Evolutionary conservation across 345 rosid species (phyloP).

Genomic region (Syzygium aromaticum): DNA sequence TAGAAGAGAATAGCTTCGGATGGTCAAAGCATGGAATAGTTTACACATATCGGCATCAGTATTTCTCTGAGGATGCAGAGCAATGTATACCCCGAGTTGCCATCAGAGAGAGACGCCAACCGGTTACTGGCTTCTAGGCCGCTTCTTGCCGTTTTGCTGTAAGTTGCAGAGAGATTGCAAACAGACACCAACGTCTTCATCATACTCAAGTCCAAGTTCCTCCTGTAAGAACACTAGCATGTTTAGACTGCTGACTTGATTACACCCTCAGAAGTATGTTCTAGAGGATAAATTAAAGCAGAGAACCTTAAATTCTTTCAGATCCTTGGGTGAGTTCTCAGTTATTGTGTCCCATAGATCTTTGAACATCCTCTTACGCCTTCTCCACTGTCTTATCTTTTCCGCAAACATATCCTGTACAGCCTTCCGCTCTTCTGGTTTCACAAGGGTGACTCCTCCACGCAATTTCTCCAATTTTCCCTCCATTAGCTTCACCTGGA

Average conservation of each 20-base stretch:
- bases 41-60: neutral
- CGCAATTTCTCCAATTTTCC: conserved; percentile 59
- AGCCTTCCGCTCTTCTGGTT: conserved; percentile 69
- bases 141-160: conserved; percentile 50
- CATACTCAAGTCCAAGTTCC: conserved; percentile 85
- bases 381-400: conserved; percentile 73
- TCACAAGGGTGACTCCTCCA: conserved; percentile 66
- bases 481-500: conserved; percentile 72
- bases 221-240: conserved; percentile 39
- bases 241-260: conserved; percentile 1
- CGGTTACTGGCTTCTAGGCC: conserved; percentile 30
- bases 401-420: conserved; percentile 50
- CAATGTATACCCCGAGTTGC: neutral
- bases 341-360: conserved; percentile 89
- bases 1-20: neutral
- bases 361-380: conserved; percentile 88
- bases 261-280: neutral
- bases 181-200: conserved; percentile 72
- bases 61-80: neutral
- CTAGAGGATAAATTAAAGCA: neutral
- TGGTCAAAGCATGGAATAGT: neutral
- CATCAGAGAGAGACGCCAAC: neutral
- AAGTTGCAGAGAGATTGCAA: conserved; percentile 55
- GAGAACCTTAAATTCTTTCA: conserved; percentile 75
- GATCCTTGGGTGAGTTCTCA: conserved; percentile 74